Conservation (phyloP, 805 yeast species). For the Ogataea pignaliae region DNA sequence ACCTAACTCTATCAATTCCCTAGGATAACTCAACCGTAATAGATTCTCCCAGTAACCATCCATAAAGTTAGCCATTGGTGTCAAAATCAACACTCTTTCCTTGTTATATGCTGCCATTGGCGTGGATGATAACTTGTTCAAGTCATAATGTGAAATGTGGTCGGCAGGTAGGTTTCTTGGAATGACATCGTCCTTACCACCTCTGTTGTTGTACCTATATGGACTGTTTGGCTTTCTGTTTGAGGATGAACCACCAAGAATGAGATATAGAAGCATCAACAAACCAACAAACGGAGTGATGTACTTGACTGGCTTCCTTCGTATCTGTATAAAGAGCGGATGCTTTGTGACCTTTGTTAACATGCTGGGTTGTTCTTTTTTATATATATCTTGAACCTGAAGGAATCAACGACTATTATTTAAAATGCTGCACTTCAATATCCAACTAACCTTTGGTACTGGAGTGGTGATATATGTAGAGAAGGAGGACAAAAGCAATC, state of each 20-base stretch:
- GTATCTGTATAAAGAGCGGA: slow-evolving; percentile 45
- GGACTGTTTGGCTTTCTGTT: slow-evolving; percentile 21
- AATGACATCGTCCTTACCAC: slow-evolving; percentile 44
- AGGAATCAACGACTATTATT: too few relatives aligned
- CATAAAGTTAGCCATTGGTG: slow-evolving; percentile 87
- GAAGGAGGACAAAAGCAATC: too few relatives aligned
- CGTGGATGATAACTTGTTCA: slow-evolving; percentile 72
- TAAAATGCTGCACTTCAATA: too few relatives aligned
- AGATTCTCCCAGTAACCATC: slow-evolving; percentile 87
- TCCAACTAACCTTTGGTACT: too few relatives aligned
- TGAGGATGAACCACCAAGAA: slow-evolving; percentile 33
- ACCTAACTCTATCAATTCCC: slow-evolving; percentile 80
- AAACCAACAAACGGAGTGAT: slow-evolving; percentile 44
- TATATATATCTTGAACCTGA: too few relatives aligned
- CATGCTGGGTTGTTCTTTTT: slow-evolving; percentile 1
- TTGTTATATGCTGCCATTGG: slow-evolving; percentile 67
- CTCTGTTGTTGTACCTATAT: slow-evolving; percentile 39
- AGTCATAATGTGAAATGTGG: slow-evolving; percentile 78
- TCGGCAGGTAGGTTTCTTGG: slow-evolving; percentile 63
- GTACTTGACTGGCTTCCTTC: slow-evolving; percentile 52
- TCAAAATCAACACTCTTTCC: slow-evolving; percentile 79
- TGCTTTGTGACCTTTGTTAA: slow-evolving; percentile 6
- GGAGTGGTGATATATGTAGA: too few relatives aligned
- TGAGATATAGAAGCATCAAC: slow-evolving; percentile 36
- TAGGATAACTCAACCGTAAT: slow-evolving; percentile 71